These are phyloP conservation scores for Backusella tarrabulga DNA, from an alignment of 192 early-diverging fungal species.

Conservation along the genomic window DNA sequence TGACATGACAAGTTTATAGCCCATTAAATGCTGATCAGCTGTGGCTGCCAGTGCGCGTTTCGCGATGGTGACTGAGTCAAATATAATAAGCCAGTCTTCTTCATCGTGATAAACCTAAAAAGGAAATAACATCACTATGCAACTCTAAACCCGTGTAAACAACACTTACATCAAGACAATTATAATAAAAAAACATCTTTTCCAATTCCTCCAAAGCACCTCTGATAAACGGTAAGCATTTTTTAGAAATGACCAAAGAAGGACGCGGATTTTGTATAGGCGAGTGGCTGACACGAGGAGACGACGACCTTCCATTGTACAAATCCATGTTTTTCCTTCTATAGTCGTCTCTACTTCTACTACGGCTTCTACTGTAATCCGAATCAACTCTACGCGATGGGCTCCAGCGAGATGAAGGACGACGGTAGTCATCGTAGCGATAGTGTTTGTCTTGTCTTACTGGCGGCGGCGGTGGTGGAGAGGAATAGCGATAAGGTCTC, in stretches of 20 bases:
- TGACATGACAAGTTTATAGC: constrained; percentile 40
- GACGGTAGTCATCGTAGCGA: not conserved
- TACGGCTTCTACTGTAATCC: constrained; percentile 24
- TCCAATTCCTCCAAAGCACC: constrained; percentile 47
- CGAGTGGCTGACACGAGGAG: not conserved
- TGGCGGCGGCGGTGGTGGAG: not conserved
- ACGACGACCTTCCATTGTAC: not conserved
- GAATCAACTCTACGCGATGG: not conserved
- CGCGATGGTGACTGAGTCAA: constrained; percentile 44
- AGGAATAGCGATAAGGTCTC: constrained; percentile 11
- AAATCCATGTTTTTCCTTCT: not conserved
- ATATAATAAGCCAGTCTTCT: constrained; percentile 53
- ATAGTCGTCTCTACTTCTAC: constrained; percentile 15
- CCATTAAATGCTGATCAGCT: constrained; percentile 38
- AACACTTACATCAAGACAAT: constrained; percentile 43
- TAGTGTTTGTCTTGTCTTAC: not conserved
- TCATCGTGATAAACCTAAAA: constrained; percentile 50
- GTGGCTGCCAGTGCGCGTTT: constrained; percentile 39
- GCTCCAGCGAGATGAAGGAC: not conserved
- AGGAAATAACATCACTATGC: not conserved
- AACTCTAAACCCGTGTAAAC: not conserved
- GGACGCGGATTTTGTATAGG: constrained; percentile 6
- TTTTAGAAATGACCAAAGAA: constrained; percentile 46
- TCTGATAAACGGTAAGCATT: constrained; percentile 45
- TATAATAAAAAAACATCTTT: constrained; percentile 47